phyloP scores from a whole-genome alignment of 83 land plant genomes.

The Picea mariana region DNA sequence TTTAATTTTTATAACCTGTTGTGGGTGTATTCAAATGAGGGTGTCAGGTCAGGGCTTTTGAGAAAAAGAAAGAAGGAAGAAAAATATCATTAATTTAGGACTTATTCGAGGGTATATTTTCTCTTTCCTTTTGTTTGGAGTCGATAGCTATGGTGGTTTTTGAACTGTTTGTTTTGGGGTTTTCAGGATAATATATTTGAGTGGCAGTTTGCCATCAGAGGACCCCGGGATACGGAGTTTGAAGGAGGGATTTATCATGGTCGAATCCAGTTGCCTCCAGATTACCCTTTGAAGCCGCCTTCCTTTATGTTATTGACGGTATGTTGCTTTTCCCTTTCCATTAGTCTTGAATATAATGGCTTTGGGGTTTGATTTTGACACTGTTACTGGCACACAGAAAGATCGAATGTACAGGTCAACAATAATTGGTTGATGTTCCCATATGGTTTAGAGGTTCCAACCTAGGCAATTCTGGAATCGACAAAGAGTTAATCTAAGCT shows the following conservation, averaged over 20 bases:
- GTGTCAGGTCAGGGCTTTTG: too few relatives aligned
- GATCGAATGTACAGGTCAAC: not conserved
- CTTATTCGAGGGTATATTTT: not conserved
- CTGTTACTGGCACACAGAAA: too few relatives aligned
- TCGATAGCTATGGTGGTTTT: not conserved
- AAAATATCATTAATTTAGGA: not conserved
- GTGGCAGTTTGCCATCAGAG: slow-evolving; percentile 98
- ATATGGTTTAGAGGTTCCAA: too few relatives aligned
- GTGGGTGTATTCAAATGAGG: too few relatives aligned
- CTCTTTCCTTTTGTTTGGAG: not conserved
- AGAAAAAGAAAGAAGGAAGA: too few relatives aligned
- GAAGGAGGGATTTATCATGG: slow-evolving; percentile 99
- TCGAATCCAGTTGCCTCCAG: slow-evolving; percentile 90
- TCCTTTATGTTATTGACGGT: slow-evolving; percentile 93
- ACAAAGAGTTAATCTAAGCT: too few relatives aligned
- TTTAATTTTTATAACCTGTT: too few relatives aligned
- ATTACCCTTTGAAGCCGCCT: slow-evolving; percentile 97
- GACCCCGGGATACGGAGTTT: slow-evolving; percentile 87
- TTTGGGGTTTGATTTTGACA: slow-evolving; percentile 3
- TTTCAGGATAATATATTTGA: slow-evolving; percentile 94
- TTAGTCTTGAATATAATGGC: not conserved
- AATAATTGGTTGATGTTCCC: not conserved
- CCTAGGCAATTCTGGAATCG: too few relatives aligned
- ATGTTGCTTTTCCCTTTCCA: slow-evolving; percentile 4
- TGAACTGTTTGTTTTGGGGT: slow-evolving; percentile 13